These are phyloP conservation scores for Stachybotrys elegans DNA, from an alignment of 2,329 filamentous ascomycete species.

Conservation along the genomic window DNA sequence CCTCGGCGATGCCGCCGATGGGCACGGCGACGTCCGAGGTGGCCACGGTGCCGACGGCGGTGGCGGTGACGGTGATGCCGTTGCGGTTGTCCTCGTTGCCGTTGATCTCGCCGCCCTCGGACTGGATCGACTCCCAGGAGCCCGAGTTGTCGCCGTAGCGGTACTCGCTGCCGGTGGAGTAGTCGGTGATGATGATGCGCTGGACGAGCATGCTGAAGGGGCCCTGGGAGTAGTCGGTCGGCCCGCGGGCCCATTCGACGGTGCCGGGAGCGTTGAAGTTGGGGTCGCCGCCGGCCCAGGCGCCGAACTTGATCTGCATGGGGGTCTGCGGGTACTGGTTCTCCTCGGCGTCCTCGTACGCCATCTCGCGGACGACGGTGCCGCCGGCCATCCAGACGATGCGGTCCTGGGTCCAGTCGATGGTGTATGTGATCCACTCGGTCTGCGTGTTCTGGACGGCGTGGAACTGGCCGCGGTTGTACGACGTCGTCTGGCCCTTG, in stretches of 20 bases:
- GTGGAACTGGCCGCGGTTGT: conserved; percentile 83
- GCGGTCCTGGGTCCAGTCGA: conserved; percentile 85
- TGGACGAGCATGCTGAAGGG: conserved; percentile 85
- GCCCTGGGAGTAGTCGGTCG: conserved; percentile 75
- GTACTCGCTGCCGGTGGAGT: conserved; percentile 87
- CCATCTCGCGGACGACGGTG: conserved; percentile 70
- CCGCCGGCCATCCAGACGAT: conserved; percentile 85
- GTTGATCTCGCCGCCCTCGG: conserved; percentile 74
- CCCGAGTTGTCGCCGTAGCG: conserved; percentile 74
- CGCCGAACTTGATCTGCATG: conserved; percentile 88
- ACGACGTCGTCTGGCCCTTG: conserved; percentile 80
- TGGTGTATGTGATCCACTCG: conserved; percentile 76
- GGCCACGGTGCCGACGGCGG: conserved; percentile 59
- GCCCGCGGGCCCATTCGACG: conserved; percentile 82
- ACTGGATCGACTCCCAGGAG: conserved; percentile 73
- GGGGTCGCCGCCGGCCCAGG: conserved; percentile 88
- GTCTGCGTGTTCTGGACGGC: conserved; percentile 62
- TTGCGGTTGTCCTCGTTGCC: conserved; percentile 55
- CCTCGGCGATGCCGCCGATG: conserved; percentile 60
- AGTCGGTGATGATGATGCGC: conserved; percentile 75
- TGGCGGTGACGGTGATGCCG: conserved; percentile 44
- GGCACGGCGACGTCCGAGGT: conserved; percentile 62
- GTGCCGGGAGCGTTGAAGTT: conserved; percentile 69
- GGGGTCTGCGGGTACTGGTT: conserved; percentile 90
- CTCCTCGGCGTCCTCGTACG: conserved; percentile 59